Conservation (phyloP, 2,329 filamentous ascomycete genomes). For the Rhinocladiella similis region DNA sequence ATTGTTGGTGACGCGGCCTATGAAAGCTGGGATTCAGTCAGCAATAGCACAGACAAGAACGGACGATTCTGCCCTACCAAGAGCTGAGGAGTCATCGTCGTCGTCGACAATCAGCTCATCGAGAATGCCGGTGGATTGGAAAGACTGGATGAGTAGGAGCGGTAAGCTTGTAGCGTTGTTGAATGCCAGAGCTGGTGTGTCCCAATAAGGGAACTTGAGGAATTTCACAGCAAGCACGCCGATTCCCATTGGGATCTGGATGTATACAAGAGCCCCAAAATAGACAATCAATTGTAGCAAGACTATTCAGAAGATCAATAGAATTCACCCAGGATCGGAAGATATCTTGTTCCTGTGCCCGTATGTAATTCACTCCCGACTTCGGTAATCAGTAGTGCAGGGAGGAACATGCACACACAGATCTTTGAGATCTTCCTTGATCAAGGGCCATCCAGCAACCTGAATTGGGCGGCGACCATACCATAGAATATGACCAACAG, state of each 20-base stretch:
- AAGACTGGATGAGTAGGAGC: constrained; percentile 52
- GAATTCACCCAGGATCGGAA: constrained; percentile 47
- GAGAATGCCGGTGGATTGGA: constrained; percentile 59
- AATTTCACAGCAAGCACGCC: constrained; percentile 44
- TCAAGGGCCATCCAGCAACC: constrained; percentile 47
- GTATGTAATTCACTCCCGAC: constrained; percentile 52
- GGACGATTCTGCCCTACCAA: constrained; percentile 63
- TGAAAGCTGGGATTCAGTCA: constrained; percentile 30
- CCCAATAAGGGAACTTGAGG: constrained; percentile 54
- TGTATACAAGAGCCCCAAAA: constrained; percentile 55
- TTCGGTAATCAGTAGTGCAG: constrained; percentile 54
- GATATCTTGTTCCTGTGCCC: constrained; percentile 50
- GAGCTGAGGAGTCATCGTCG: constrained; percentile 46
- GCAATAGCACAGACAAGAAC: constrained; percentile 64
- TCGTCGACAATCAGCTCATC: constrained; percentile 46
- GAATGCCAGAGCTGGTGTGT: constrained; percentile 54
- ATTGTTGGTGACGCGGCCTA: constrained; percentile 36
- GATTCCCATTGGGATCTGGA: constrained; percentile 48
- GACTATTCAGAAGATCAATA: not conserved
- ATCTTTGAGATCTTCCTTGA: constrained; percentile 54
- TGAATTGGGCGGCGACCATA: constrained; percentile 51
- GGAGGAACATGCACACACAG: constrained; percentile 55
- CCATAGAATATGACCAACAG: constrained; percentile 55
- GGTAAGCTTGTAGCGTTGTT: constrained; percentile 59
- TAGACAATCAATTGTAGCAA: constrained; percentile 22